These are phyloP conservation scores for Calonectria pseudoreteaudii DNA, from an alignment of 2,329 filamentous ascomycete species.

Conservation along the genomic window DNA sequence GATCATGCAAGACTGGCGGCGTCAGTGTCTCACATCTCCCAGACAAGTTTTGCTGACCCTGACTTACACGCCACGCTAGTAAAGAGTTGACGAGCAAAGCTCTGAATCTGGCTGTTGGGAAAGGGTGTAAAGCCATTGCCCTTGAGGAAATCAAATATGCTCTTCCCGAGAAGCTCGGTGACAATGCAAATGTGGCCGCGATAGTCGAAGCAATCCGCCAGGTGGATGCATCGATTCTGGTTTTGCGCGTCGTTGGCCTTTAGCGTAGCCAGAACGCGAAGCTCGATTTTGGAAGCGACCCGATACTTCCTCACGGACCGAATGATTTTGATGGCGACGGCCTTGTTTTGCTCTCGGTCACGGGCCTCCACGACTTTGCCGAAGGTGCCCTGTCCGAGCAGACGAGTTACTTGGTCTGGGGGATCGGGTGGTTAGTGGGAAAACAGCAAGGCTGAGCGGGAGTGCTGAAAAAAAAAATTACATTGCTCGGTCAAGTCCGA, in stretches of 20 bases:
- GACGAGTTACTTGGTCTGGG: constrained; percentile 85
- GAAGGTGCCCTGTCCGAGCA: constrained; percentile 97
- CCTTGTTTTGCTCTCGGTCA: constrained; percentile 80
- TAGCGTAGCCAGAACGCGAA: constrained; percentile 91
- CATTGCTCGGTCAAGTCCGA: constrained; percentile 89
- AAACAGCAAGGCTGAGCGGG: constrained; percentile 37
- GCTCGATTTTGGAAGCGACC: constrained; percentile 93
- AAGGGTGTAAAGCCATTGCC: constrained; percentile 95
- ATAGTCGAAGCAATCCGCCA: constrained; percentile 97
- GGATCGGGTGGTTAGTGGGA: neutral
- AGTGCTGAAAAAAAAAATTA: constrained; percentile 48
- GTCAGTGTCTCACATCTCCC: constrained; percentile 13
- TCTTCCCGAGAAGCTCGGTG: constrained; percentile 85
- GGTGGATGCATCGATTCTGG: constrained; percentile 94
- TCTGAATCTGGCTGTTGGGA: constrained; percentile 98
- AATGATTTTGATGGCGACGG: constrained; percentile 96
- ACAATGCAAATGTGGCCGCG: constrained; percentile 94
- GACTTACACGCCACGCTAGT: constrained; percentile 95
- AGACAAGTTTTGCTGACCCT: neutral
- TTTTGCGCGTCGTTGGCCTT: constrained; percentile 92
- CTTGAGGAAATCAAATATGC: constrained; percentile 98
- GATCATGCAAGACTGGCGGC: constrained; percentile 86
- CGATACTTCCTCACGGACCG: constrained; percentile 98
- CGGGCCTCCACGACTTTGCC: constrained; percentile 98
- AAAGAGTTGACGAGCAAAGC: constrained; percentile 93